Conservation (phyloP, 208 protist genomes). For the Acanthamoeba sp. region DNA sequence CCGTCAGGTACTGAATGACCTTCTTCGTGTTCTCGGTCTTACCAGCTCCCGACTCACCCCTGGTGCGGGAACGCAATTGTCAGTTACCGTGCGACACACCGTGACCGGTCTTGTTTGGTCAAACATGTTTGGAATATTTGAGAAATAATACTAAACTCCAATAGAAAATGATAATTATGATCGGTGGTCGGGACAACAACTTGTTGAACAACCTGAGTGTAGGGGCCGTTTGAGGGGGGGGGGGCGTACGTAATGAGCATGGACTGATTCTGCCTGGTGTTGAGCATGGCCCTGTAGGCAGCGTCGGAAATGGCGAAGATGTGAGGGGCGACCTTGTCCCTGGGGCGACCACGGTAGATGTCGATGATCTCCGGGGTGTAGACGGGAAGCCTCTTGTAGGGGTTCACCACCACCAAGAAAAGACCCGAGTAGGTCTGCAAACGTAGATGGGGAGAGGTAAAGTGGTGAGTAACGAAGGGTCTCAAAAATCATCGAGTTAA, state of each 20-base stretch:
- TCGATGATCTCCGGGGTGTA: constrained; percentile 85
- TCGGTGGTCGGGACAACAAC: background rate
- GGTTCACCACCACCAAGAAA: constrained; percentile 73
- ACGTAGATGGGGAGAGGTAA: constrained; percentile 90
- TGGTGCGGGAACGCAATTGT: background rate
- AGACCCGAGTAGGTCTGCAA: constrained; percentile 81
- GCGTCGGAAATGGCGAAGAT: constrained; percentile 85
- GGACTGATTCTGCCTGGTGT: constrained; percentile 84
- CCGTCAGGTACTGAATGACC: constrained; percentile 89
- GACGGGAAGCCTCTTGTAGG: constrained; percentile 80
- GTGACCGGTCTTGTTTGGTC: no score
- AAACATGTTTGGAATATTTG: background rate
- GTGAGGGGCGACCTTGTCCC: constrained; percentile 83
- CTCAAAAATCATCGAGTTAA: background rate
- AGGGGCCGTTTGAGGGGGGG: background rate
- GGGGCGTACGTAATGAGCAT: constrained; percentile 81
- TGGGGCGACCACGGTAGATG: constrained; percentile 80
- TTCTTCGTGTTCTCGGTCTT: constrained; percentile 91
- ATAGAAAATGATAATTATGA: background rate
- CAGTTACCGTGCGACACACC: background rate
- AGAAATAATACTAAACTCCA: background rate
- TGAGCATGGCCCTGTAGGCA: constrained; percentile 84
- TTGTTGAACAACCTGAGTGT: background rate
- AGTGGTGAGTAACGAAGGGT: background rate
- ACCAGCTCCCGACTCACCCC: constrained; percentile 88